Evolutionary conservation across 805 yeast species (phyloP).

Genomic region (Jamesozyma gamospora): DNA sequence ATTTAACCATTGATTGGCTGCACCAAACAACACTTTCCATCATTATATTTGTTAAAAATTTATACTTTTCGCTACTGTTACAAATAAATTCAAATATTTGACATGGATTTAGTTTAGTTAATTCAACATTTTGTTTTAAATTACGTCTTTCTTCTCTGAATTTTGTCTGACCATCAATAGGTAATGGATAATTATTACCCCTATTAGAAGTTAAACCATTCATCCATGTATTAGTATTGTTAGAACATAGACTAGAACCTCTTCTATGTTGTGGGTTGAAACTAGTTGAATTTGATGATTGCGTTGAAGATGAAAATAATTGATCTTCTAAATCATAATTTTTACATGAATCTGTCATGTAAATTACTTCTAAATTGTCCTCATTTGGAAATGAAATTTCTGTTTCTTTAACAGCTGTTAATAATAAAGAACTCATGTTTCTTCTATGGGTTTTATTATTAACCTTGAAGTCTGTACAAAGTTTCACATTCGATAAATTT

Average conservation of each 20-base stretch:
- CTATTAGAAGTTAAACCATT: constrained; percentile 2
- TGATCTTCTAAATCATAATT: constrained; percentile 15
- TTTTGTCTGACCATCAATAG: constrained; percentile 18
- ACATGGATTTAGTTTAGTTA: constrained; percentile 14
- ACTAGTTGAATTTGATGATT: background rate
- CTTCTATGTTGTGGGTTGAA: constrained; percentile 1
- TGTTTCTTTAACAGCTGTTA: constrained; percentile 14
- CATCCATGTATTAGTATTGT: constrained; percentile 10
- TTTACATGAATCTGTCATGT: constrained; percentile 24
- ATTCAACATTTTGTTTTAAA: constrained; percentile 4
- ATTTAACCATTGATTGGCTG: constrained; percentile 22
- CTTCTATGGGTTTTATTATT: constrained; percentile 8
- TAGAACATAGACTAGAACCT: constrained; percentile 5
- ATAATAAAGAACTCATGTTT: constrained; percentile 8
- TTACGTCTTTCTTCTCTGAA: constrained; percentile 12
- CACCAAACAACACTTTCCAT: constrained; percentile 27
- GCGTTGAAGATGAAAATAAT: background rate
- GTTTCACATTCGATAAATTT: constrained; percentile 50
- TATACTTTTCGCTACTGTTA: constrained; percentile 1
- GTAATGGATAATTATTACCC: constrained; percentile 15
- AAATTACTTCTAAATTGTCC: constrained; percentile 15
- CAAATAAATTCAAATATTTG: constrained; percentile 15
- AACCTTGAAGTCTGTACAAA: constrained; percentile 56
- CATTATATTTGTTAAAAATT: constrained; percentile 8
- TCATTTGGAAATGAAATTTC: constrained; percentile 8